These are phyloP conservation scores for Fusarium nurragi DNA, from an alignment of 2,329 filamentous ascomycete species.

Conservation along the genomic window DNA sequence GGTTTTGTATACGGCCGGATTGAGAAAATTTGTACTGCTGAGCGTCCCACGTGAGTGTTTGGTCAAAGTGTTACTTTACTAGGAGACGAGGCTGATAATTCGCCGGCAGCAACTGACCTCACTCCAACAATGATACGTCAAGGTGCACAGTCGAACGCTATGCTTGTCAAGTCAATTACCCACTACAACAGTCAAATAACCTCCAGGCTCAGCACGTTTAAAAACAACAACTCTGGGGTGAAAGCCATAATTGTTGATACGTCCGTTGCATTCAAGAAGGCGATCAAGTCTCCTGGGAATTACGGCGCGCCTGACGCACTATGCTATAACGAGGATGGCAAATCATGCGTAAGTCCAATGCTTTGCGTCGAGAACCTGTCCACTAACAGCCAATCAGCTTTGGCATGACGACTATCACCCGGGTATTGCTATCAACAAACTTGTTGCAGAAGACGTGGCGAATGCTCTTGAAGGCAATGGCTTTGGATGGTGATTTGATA, in stretches of 20 bases:
- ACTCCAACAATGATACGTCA: slow-evolving; percentile 49
- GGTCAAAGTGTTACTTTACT: accelerated
- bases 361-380: accelerated
- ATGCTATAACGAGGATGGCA: slow-evolving; percentile 55
- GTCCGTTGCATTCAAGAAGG: slow-evolving; percentile 52
- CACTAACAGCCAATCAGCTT: slow-evolving; percentile 39
- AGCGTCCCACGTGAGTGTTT: slow-evolving; percentile 60
- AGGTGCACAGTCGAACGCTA: slow-evolving; percentile 36
- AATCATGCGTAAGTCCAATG: slow-evolving; percentile 48
- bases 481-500: slow-evolving; percentile 13
- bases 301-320: slow-evolving; percentile 56
- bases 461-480: background rate
- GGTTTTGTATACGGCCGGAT: slow-evolving; percentile 61
- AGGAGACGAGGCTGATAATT: background rate
- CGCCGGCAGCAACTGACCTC: slow-evolving; percentile 51
- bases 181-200: slow-evolving; percentile 52
- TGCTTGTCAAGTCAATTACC: slow-evolving; percentile 49
- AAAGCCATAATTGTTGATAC: slow-evolving; percentile 54
- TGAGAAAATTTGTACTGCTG: slow-evolving; percentile 67
- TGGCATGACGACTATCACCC: slow-evolving; percentile 59
- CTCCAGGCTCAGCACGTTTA: slow-evolving; percentile 47
- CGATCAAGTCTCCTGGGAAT: slow-evolving; percentile 52
- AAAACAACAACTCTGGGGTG: slow-evolving; percentile 47
- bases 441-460: slow-evolving; percentile 53
- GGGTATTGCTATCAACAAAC: slow-evolving; percentile 51